Percentiles rank a stretch among this genome's conserved stretches.
phyloP scores from a whole-genome alignment of 2,329 filamentous ascomycete species.

The Geosmithia putterillii region DNA sequence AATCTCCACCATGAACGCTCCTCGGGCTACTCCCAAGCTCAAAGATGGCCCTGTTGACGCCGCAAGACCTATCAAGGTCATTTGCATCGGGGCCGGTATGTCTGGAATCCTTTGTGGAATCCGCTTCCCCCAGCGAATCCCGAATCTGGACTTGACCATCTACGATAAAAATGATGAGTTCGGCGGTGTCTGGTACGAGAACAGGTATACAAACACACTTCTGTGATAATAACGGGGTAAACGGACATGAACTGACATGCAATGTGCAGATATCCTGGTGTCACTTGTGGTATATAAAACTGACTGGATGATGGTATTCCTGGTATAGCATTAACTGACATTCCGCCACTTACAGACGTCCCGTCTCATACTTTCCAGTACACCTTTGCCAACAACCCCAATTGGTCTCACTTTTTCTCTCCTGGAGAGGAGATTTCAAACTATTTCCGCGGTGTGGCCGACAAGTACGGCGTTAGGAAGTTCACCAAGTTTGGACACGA shows the following conservation, averaged over 20 bases:
- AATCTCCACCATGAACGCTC: too few species aligned
- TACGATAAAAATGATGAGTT: constrained; percentile 6
- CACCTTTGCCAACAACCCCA: constrained; percentile 1
- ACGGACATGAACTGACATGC: too few species aligned
- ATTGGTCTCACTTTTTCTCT: constrained; percentile 2
- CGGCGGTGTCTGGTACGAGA: constrained; percentile 4
- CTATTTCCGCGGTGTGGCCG: constrained; percentile 3
- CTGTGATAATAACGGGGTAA: neutral
- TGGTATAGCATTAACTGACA: neutral
- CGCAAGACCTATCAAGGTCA: constrained; percentile 3
- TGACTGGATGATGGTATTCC: neutral
- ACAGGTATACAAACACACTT: neutral
- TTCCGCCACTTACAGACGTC: too few species aligned
- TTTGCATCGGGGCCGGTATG: constrained; percentile 5
- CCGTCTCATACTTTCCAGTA: constrained; percentile 1
- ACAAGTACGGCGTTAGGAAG: constrained; percentile 1
- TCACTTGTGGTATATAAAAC: neutral
- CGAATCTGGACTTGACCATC: constrained; percentile 4
- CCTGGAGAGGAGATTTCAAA: constrained; percentile 2
- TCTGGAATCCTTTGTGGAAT: constrained; percentile 5
- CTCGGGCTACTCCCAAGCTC: neutral
- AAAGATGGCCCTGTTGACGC: neutral
- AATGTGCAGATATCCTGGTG: neutral
- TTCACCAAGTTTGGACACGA: constrained; percentile 1
- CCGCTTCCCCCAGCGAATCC: constrained; percentile 3